phyloP scores from a whole-genome alignment of 768 basidiomycete genomes.

The Naganishia vishniacii region DNA sequence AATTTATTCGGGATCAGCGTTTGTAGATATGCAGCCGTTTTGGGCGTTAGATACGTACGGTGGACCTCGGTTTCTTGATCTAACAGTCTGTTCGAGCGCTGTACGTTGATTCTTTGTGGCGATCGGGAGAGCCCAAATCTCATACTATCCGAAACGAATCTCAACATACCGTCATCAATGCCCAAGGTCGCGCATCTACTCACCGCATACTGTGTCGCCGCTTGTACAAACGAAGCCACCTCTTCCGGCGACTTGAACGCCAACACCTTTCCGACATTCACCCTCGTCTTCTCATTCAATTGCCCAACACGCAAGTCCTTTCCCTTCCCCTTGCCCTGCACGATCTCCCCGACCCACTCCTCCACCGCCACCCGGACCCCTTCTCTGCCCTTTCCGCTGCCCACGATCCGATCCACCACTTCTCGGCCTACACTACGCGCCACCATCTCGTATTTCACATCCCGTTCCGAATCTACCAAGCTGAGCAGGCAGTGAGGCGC shows the following conservation, averaged over 20 bases:
- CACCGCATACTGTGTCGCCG: conserved; percentile 42
- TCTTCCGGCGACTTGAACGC: conserved; percentile 36
- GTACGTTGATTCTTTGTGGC: background rate
- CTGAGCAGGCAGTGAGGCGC: conserved; percentile 87
- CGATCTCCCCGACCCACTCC: background rate
- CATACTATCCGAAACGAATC: background rate
- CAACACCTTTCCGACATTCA: conserved; percentile 36
- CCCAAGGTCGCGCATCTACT: conserved; percentile 23
- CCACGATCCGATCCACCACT: conserved; percentile 43
- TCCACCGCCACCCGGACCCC: background rate
- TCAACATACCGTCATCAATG: background rate
- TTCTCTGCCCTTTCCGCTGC: conserved; percentile 29
- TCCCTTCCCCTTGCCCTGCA: conserved; percentile 14
- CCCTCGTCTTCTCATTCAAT: conserved; percentile 36
- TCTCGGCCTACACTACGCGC: conserved; percentile 85
- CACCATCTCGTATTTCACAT: conserved; percentile 81
- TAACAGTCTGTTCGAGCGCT: background rate
- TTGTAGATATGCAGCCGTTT: too few species aligned
- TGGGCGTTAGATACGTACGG: too few species aligned
- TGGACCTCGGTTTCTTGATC: background rate
- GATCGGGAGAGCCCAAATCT: conserved; percentile 14
- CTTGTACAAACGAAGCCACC: conserved; percentile 32
- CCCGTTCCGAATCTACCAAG: conserved; percentile 87
- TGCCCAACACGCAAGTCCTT: conserved; percentile 11
- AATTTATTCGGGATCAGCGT: too few species aligned